A percentile compares a stretch with the other conserved stretches of the same genome.
phyloP scores from a whole-genome alignment of 345 rosid genomes.

The Clarkia xantiana region DNA sequence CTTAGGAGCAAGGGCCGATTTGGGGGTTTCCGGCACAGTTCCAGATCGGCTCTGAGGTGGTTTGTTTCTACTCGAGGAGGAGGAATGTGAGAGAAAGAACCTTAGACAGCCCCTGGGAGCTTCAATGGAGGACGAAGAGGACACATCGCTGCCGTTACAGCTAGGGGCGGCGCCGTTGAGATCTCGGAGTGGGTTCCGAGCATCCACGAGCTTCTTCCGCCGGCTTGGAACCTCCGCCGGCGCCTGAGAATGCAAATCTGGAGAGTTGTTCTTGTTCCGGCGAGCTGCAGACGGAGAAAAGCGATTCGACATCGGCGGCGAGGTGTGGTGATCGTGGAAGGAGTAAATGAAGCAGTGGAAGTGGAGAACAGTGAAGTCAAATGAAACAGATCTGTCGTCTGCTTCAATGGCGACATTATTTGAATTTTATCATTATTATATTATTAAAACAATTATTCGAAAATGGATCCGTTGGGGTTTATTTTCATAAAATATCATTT shows the following conservation, averaged over 20 bases:
- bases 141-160: conserved; percentile 7
- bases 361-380: too few relatives aligned
- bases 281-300: too few relatives aligned
- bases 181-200: conserved; percentile 26
- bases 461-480: too few relatives aligned
- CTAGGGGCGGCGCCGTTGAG: conserved; percentile 15
- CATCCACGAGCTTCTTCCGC: conserved; percentile 17
- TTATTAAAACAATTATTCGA: too few relatives aligned
- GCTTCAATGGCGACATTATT: too few relatives aligned
- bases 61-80: conserved; percentile 18
- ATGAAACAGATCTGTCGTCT: too few relatives aligned
- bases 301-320: too few relatives aligned
- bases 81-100: conserved; percentile 54
- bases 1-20: conserved; percentile 4
- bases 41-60: conserved; percentile 17
- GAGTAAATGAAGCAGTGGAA: too few relatives aligned
- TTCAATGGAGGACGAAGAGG: conserved; percentile 40
- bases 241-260: conserved; percentile 9
- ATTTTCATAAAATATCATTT: too few relatives aligned
- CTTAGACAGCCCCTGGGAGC: conserved; percentile 63
- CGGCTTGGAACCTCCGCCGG: conserved; percentile 10
- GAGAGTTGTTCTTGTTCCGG: too few relatives aligned
- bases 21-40: conserved; percentile 4
- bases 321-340: too few relatives aligned
- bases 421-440: too few relatives aligned